Percentiles rank a stretch among this genome's conserved stretches.
Evolutionary conservation across 2,329 filamentous ascomycete species (phyloP).

Genomic region (Colletotrichum sojae): DNA sequence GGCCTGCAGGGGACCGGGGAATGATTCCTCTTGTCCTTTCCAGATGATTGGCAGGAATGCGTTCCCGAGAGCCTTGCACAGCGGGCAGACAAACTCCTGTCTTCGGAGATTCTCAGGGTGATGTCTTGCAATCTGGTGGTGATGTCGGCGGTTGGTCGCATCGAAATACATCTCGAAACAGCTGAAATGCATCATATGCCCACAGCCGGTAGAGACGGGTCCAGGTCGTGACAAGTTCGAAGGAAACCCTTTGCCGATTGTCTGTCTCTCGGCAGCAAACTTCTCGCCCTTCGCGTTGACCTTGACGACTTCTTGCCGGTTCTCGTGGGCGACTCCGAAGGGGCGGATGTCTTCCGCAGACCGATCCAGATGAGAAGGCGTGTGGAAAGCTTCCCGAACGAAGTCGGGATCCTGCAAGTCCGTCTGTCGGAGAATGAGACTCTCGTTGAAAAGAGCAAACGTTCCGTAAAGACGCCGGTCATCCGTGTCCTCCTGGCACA

Average conservation of each 20-base stretch:
- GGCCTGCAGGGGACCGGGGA: constrained; percentile 79
- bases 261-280: constrained; percentile 82
- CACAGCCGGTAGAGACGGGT: constrained; percentile 90
- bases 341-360: constrained; percentile 87
- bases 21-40: constrained; percentile 90
- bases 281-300: constrained; percentile 79
- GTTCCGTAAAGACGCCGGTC: constrained; percentile 92
- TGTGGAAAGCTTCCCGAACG: constrained; percentile 84
- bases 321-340: constrained; percentile 92
- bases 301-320: constrained; percentile 83
- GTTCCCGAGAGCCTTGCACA: constrained; percentile 97
- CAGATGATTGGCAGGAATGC: constrained; percentile 95
- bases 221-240: constrained; percentile 76
- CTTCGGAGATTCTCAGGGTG: constrained; percentile 86
- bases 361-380: constrained; percentile 85
- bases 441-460: constrained; percentile 90
- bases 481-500: constrained; percentile 96
- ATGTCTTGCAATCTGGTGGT: constrained; percentile 92
- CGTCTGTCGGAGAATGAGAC: constrained; percentile 88
- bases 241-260: constrained; percentile 91
- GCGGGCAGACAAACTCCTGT: constrained; percentile 94
- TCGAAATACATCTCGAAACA: constrained; percentile 95
- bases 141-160: constrained; percentile 86
- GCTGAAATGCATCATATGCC: constrained; percentile 97
- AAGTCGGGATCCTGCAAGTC: constrained; percentile 86